A percentile compares a stretch with the other conserved stretches of the same genome.
Conservation (phyloP, 345 rosid genomes). For the Lepidium didymum region DNA sequence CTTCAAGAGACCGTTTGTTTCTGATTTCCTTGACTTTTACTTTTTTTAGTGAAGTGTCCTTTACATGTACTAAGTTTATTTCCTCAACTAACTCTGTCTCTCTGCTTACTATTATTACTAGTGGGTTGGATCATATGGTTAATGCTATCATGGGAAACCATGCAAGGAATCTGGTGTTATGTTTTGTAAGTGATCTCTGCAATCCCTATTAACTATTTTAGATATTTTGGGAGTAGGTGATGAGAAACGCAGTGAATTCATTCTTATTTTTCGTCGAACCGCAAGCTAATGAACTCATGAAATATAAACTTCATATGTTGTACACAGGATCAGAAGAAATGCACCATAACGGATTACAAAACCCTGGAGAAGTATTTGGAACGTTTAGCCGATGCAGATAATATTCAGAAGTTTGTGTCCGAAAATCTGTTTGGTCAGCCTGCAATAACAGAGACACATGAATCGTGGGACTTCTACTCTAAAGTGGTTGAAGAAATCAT, state of each 20-base stretch:
- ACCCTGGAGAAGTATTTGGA: conserved; percentile 67
- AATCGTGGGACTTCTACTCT: conserved; percentile 53
- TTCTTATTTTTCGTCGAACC: background rate
- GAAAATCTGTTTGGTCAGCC: conserved; percentile 77
- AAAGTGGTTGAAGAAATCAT: conserved; percentile 24
- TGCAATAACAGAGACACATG: conserved; percentile 47
- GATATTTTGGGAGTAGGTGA: background rate
- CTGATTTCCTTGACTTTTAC: conserved; percentile 65
- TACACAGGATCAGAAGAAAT: conserved; percentile 48
- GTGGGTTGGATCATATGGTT: conserved; percentile 23
- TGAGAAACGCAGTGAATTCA: background rate
- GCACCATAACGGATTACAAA: conserved; percentile 45
- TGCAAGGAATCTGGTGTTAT: conserved; percentile 10
- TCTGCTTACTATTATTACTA: background rate
- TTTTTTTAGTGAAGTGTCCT: conserved; percentile 26
- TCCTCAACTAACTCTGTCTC: background rate
- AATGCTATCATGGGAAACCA: conserved; percentile 7
- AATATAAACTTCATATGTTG: background rate
- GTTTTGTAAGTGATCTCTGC: conserved; percentile 22
- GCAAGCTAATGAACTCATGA: background rate
- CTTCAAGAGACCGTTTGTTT: conserved; percentile 65
- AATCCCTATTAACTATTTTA: background rate
- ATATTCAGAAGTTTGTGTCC: conserved; percentile 53
- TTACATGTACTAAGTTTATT: background rate
- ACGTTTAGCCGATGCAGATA: conserved; percentile 43